Conservation (phyloP, 441 rosid species). For the Gossypium gossypioides region DNA sequence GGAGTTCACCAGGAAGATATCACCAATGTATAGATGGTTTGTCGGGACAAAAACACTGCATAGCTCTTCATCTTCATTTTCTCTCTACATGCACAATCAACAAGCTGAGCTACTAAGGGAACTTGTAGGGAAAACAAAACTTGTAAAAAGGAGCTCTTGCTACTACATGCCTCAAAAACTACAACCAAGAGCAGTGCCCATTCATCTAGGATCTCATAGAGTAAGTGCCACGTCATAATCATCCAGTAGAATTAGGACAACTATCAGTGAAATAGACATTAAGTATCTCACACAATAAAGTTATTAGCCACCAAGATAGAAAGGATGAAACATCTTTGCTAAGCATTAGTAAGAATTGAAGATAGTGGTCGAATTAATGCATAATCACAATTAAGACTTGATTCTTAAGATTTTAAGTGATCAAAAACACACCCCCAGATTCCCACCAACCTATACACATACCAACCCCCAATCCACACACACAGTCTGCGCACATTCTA, state of each 20-base stretch:
- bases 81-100: slow-evolving; percentile 37
- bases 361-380: background rate
- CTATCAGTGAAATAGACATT: background rate
- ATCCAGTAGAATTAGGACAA: background rate
- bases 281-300: background rate
- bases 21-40: slow-evolving; percentile 84
- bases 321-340: background rate
- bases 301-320: background rate
- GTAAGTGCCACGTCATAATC: background rate
- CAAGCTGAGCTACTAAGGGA: slow-evolving; percentile 8
- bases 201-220: background rate
- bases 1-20: slow-evolving; percentile 71
- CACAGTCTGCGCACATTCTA: background rate
- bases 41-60: slow-evolving; percentile 88
- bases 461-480: background rate
- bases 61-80: slow-evolving; percentile 74
- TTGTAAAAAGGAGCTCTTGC: background rate
- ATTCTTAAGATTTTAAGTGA: background rate
- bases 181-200: background rate
- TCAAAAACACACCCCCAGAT: background rate
- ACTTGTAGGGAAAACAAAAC: background rate
- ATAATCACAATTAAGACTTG: background rate
- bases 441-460: background rate
- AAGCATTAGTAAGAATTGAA: background rate
- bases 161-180: background rate